Evolutionary conservation across 192 early-diverging fungal genomes (phyloP).

Genomic region (Entomortierella lignicola): DNA sequence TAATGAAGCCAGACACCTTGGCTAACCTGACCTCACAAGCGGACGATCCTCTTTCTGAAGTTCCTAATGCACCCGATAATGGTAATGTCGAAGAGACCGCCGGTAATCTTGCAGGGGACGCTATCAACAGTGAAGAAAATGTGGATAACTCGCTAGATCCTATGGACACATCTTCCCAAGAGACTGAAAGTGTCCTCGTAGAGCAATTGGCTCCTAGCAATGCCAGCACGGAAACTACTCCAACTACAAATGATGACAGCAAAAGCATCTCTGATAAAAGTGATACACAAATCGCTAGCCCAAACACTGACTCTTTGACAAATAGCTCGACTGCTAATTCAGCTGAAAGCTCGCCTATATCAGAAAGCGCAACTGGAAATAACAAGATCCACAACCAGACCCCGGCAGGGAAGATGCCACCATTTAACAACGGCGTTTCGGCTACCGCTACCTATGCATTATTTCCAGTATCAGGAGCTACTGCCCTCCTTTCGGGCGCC

Average conservation of each 20-base stretch:
- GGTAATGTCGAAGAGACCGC: constrained; percentile 10
- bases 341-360: not conserved
- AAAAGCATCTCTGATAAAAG: not conserved
- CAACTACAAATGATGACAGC: not conserved
- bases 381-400: not conserved
- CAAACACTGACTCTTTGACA: not conserved
- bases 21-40: constrained; percentile 13
- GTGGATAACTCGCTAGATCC: constrained; percentile 2
- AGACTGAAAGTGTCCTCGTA: constrained; percentile 5
- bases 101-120: constrained; percentile 16
- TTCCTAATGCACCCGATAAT: constrained; percentile 6
- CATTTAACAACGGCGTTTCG: not conserved
- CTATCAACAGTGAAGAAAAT: constrained; percentile 16
- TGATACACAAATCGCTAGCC: not conserved
- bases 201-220: not conserved
- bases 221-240: not conserved
- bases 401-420: constrained; percentile 1
- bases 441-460: not conserved
- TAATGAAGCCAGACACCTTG: not conserved
- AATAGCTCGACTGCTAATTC: not conserved
- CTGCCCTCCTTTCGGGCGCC: not conserved
- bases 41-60: constrained; percentile 17
- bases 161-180: constrained; percentile 10
- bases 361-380: not conserved
- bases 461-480: not conserved